Evolutionary conservation across 2,329 filamentous ascomycete genomes (phyloP), one percentile per base, ranked within the genome.

Genomic region (Teratosphaeria epicoccoides): DNA sequence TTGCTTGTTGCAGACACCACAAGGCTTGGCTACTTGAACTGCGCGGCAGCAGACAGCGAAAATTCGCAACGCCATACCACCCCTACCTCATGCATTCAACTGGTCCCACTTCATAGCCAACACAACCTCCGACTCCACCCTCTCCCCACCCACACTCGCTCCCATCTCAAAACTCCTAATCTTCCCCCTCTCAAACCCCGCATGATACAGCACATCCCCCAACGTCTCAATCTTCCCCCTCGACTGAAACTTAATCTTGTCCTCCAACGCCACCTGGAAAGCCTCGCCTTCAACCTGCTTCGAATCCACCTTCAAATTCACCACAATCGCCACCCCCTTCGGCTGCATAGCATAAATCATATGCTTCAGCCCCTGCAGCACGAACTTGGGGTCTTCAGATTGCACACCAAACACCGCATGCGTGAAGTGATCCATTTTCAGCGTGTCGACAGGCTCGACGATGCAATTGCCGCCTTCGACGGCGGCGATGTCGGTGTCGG

Each of bases 151-250:
- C 29, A 57, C 58, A 6, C 55, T 49, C 10, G 55, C 55, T 25
- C 22, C 52, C 54, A 52, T 57, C 49, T 61, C 58, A 43, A 59
- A 56, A 43, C 40, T 52, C 52, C 56, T 51, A 10, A 63, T 56
- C 50, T 57, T 55, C 9, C 61, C 61, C n/a, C 56, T 56, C 56
- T 63, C 61, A 53, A 63, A 63, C 14, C 58, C 59, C 23, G 61
- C 61, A 53, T 54, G 59, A 49, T 62, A 56, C 46, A 63, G 45
- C 20, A 61, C 57, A 54, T 63, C 61, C 25, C 48, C 46, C 25
- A 62, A 40, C 49, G 51, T 54, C 44, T 53, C 52, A 25, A 60
- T 55, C 33, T 55, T 57, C 10, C 60, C 60, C 26, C 56, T 54
- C 3, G 44, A 49, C 46, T 61, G 59, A 54, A 57, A 61, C 52